Conservation (phyloP, 1,284 basidiomycete species). For the Rhizoctonia solani region DNA sequence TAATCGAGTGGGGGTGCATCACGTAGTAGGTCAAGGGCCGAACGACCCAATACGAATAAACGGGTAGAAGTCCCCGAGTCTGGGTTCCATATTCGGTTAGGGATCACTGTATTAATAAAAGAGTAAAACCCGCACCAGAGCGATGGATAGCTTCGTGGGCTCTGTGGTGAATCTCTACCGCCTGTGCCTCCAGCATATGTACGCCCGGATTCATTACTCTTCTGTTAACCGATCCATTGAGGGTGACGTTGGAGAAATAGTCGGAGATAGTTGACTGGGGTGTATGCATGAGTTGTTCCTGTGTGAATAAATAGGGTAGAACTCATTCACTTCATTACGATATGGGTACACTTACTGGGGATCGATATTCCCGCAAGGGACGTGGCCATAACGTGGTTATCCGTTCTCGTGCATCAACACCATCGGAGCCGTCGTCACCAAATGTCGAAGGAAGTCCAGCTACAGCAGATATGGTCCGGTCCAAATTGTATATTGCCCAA, state of each 20-base stretch:
- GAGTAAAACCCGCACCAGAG: neutral
- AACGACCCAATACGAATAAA: conserved; percentile 3
- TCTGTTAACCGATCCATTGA: neutral
- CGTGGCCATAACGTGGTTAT: conserved; percentile 15
- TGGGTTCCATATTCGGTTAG: conserved; percentile 18
- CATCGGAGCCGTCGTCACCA: conserved; percentile 10
- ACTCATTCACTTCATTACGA: neutral
- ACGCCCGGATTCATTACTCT: neutral
- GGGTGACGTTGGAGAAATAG: conserved; percentile 1
- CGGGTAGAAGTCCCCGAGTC: conserved; percentile 32
- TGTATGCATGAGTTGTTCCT: neutral
- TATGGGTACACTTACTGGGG: neutral
- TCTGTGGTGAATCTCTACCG: conserved; percentile 7
- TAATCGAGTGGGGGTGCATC: neutral
- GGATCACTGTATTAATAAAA: neutral
- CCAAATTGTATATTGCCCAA: conserved; percentile 10
- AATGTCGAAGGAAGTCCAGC: conserved; percentile 8
- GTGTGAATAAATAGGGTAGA: neutral
- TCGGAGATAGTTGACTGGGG: neutral
- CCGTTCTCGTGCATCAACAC: conserved; percentile 8
- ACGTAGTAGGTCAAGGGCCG: neutral
- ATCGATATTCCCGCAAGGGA: conserved; percentile 8
- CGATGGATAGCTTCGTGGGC: conserved; percentile 10
- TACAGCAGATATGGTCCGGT: neutral
- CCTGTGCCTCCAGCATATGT: conserved; percentile 1